Conservation (phyloP, 176 grass and related monocot genomes). For the Oryza nivara region DNA sequence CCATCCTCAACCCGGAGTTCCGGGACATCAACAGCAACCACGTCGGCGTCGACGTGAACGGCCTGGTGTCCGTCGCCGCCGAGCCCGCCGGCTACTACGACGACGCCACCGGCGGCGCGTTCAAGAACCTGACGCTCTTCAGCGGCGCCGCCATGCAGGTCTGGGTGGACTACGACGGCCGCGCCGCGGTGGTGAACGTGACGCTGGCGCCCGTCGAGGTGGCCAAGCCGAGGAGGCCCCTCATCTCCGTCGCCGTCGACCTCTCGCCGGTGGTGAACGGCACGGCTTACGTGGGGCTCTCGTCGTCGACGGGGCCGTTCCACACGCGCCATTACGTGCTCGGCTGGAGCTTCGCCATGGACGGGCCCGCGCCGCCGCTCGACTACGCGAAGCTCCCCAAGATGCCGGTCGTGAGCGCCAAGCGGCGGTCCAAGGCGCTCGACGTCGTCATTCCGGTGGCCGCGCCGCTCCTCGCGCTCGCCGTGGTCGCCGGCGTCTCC, state of each 20-base stretch:
- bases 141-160: slow-evolving; percentile 46
- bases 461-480: slow-evolving; percentile 10
- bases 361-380: slow-evolving; percentile 43
- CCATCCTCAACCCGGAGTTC: slow-evolving; percentile 48
- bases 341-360: slow-evolving; percentile 78
- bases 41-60: slow-evolving; percentile 44
- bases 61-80: slow-evolving; percentile 33
- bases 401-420: slow-evolving; percentile 12
- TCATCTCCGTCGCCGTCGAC: slow-evolving; percentile 41
- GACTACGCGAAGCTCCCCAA: slow-evolving; percentile 46
- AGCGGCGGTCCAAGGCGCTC: slow-evolving; percentile 30
- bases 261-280: slow-evolving; percentile 38
- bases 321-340: slow-evolving; percentile 66
- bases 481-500: background rate
- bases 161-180: slow-evolving; percentile 48
- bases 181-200: slow-evolving; percentile 4
- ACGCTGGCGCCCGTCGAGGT: slow-evolving; percentile 24
- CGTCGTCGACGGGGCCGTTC: slow-evolving; percentile 52
- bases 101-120: background rate
- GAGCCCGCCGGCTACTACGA: slow-evolving; percentile 41
- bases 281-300: slow-evolving; percentile 42
- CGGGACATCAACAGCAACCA: slow-evolving; percentile 49
- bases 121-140: slow-evolving; percentile 42
- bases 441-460: slow-evolving; percentile 30
- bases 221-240: slow-evolving; percentile 34